Base-by-base conservation (phyloP, 306 rosid species). In the Cucumis cinereus region DNA sequence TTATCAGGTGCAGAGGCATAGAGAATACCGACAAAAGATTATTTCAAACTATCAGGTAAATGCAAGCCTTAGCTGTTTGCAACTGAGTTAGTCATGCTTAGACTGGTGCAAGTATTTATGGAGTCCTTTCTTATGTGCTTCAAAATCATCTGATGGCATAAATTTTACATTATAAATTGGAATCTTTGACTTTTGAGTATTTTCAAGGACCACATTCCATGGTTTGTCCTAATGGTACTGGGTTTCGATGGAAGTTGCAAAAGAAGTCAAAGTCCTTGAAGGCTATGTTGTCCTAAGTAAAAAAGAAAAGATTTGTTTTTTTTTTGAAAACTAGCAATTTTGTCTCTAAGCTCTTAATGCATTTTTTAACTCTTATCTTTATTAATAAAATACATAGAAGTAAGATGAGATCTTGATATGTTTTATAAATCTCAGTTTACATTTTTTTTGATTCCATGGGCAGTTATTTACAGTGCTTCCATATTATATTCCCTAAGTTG, bases 21-120 rank as follows among this genome's bases (percentile, higher is more conserved):
- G 81, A 84, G 95, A 94, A 74, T 94, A 94, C 89, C 84, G 84
- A 79, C 85, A 85, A 82, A 88, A 74, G 79, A 92, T 94, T 84
- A 75, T 87, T 36, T 53, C 81, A 61, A 87, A 81, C 75, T 94
- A 94, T 80, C 89, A 82, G 81, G 99, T 94, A 75, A 79, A 88
- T 77, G 54, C 26, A 49, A 72, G 41, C 17, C 41, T 70, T 72
- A 28, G 38, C 52, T 20, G 63, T 73, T 52, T 33, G 45, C 15
- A 24, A 26, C 33, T 10, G 23, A 70, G 4, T 28, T 16, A 50
- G 60, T 28, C 59, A 47, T 26, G 45, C 60, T 47, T 71, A 28
- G 16, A 43, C 33, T 71, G 9, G 60, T 49, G 38, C 6, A 56
- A 26, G 45, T 28, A 50, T 72, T 28, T 50, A 16, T 28, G 41